Evolutionary conservation across 2,329 filamentous ascomycete species (phyloP).

Genomic region (Fusarium drepaniforme): DNA sequence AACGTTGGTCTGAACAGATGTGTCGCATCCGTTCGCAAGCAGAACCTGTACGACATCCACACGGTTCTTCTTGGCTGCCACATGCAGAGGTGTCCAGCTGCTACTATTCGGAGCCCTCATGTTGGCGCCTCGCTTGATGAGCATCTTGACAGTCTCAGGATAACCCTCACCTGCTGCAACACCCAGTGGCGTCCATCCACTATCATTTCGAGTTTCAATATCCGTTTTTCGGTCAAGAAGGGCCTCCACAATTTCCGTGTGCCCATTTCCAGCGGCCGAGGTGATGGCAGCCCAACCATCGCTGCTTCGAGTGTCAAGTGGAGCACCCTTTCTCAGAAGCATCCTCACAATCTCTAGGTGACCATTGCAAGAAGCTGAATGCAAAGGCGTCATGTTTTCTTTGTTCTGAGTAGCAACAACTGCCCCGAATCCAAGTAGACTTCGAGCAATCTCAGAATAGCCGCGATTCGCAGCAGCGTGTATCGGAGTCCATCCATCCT

Average conservation of each 20-base stretch:
- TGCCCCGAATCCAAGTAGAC: not conserved
- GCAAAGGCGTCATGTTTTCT: not conserved
- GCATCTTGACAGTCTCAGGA: not conserved
- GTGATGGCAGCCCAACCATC: slow-evolving; percentile 1
- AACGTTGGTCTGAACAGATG: not conserved
- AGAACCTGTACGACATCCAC: not conserved
- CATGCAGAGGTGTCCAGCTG: not conserved
- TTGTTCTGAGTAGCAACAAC: not conserved
- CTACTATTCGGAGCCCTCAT: not conserved
- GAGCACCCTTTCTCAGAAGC: slow-evolving; percentile 1
- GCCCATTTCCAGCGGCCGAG: not conserved
- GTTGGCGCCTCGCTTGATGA: not conserved
- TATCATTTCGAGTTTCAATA: not conserved
- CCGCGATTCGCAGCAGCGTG: slow-evolving; percentile 3
- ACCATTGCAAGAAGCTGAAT: not conserved
- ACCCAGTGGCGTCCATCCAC: not conserved
- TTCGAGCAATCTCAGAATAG: not conserved
- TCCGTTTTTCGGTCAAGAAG: not conserved
- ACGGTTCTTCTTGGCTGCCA: not conserved
- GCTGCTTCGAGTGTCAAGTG: not conserved
- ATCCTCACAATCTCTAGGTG: not conserved
- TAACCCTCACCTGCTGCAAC: not conserved
- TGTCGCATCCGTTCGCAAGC: not conserved
- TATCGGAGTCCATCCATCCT: slow-evolving; percentile 1
- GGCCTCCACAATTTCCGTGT: not conserved